A percentile compares a stretch with the other conserved stretches of the same genome.
Evolutionary conservation across 192 early-diverging fungal species (phyloP).

Genomic region (Podila verticillata): DNA sequence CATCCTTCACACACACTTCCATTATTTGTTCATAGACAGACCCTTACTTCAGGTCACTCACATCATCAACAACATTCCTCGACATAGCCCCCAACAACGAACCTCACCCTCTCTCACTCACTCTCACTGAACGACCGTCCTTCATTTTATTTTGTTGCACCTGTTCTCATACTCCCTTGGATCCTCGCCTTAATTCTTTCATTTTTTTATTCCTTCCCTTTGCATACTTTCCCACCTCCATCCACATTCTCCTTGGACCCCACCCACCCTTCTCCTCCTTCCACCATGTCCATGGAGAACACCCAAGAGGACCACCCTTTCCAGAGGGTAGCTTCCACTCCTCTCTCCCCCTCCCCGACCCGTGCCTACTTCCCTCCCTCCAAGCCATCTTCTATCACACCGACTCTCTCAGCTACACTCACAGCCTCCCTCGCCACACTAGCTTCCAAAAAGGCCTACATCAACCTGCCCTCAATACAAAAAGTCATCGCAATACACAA

Average conservation of each 20-base stretch:
- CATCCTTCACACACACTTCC: neutral
- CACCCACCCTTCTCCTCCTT: neutral
- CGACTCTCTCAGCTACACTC: conserved; percentile 5
- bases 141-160: neutral
- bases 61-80: neutral
- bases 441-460: conserved; percentile 36
- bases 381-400: conserved; percentile 13
- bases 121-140: neutral
- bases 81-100: no score
- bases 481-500: conserved; percentile 33
- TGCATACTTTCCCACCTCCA: neutral
- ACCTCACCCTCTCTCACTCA: no score
- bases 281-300: neutral
- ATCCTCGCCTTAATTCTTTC: neutral
- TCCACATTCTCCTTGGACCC: neutral
- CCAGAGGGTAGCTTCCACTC: neutral
- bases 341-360: conserved; percentile 15
- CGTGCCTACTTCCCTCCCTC: conserved; percentile 31
- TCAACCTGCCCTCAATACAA: conserved; percentile 46
- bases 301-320: neutral
- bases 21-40: neutral
- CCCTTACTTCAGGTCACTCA: neutral
- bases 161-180: neutral
- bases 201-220: neutral
- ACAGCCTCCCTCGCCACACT: conserved; percentile 23